Base-by-base conservation (phyloP, 495 filamentous ascomycete genomes). In the Penicillium flavigenum region DNA sequence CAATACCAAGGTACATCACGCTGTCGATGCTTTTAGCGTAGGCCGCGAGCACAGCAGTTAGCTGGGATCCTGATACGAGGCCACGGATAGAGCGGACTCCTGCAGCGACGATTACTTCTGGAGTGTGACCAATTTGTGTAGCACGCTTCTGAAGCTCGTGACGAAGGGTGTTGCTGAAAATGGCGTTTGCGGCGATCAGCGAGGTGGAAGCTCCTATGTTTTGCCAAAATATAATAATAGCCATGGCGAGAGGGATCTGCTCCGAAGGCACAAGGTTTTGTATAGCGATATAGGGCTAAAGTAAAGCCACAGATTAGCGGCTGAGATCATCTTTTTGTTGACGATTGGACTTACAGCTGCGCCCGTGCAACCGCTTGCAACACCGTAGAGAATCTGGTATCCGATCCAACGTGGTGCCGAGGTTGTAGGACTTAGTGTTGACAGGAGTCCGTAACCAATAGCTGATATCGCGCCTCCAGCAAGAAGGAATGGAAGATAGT, bases 401-500 rank as follows among this genome's bases (percentile, higher is more conserved):
- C 88, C 87, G 55, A 91, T 86, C 89, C 89, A 92, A 41, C 60
- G 71, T 1, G 64, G 66, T 1, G 62, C 41, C 3, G 67, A 55
- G 0, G 80, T 83, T 55, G 78, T 68, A 2, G 78, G 65, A 67
- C 61, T 51, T 10, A 84, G 82, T 5, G 81, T 89, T 0, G 77
- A 80, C 2, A 90, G 58, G 8, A 92, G 72, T 0, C 88, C 89
- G n/a, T 76, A 77, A 32, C 87, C 89, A 56, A 90, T 68, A 0
- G 86, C 57, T 38, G 72, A 65, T 11, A 92, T 36, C 10, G 79
- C 69, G 22, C 80, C 69, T 4, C 79, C 74, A 3, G 73, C 48
- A 26, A 86, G 69, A 71, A 88, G 81, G 57, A 81, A 84, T 3
- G 87, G 87, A 4, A 82, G 75, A 70, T 89, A 89, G 66, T 89